Evolutionary conservation across 805 yeast genomes (phyloP), one percentile per base, ranked within the genome.

Genomic region (Clavispora santaluciae): DNA sequence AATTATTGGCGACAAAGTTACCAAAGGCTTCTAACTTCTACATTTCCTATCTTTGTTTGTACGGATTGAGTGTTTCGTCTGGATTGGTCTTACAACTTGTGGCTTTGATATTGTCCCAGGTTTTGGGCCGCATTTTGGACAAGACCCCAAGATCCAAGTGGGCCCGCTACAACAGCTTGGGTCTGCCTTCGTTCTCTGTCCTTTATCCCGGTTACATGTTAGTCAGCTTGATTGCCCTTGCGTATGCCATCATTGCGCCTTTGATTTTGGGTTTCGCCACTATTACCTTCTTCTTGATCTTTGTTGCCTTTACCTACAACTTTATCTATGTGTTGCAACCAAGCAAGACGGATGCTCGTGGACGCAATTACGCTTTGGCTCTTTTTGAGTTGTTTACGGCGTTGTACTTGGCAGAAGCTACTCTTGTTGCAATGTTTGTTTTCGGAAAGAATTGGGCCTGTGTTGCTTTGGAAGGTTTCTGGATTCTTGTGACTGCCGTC

Each of bases 21-120:
- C 99, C 99, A 43, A 84, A 82, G 52, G 85, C 98, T 12, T 79
- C 95, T 13, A 91, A 90, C 66, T 91, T 91, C 63, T 91, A 86
- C 72, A 83, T 91, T 50, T 70, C 84, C 18, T 91, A 85, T 65
- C 78, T 88, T 63, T 61, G 89, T 46, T 73, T 91, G 51, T 86
- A 83, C 64, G 97, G 96, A 41, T 70, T 91, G 49, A 68, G 89
- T 3, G 68, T 83, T 37, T 79, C 95, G 26, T 79, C 90, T n/a
- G 87, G 86, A 46, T 68, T 80, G 24, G 63, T 93, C 39, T 73
- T 86, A 44, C 96, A 88, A 64, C 61, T 87, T 41, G 89, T 82
- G 30, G 76, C 81, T 2, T 70, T 93, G 54, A 72, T 86, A 40
- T 68, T 90, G 48, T 81, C 85, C 39, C 81, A 84, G 57, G 66